phyloP scores from a whole-genome alignment of 768 basidiomycete species.

The Brasilioporus rufonigricans region DNA sequence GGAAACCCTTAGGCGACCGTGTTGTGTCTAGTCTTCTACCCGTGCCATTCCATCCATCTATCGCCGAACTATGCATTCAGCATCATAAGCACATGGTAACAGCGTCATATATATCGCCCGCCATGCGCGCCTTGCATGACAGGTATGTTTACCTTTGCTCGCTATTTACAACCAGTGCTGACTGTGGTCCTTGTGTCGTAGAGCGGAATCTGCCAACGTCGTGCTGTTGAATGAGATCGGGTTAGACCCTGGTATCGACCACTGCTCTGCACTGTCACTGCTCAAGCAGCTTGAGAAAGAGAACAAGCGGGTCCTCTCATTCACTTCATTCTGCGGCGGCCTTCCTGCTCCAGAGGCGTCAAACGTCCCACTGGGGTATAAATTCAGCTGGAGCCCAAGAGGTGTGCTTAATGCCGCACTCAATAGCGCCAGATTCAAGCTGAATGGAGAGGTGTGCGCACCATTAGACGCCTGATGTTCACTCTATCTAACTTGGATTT shows the following conservation, averaged over 20 bases:
- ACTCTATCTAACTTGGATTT: neutral
- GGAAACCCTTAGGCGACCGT: neutral
- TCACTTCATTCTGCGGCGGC: slow-evolving; percentile 91
- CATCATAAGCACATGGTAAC: slow-evolving; percentile 79
- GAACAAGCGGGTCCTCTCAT: slow-evolving; percentile 61
- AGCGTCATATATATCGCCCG: slow-evolving; percentile 83
- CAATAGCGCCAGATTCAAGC: slow-evolving; percentile 66
- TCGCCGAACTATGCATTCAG: slow-evolving; percentile 73
- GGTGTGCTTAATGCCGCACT: slow-evolving; percentile 81
- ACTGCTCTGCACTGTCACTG: slow-evolving; percentile 79
- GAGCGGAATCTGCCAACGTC: slow-evolving; percentile 61
- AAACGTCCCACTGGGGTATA: slow-evolving; percentile 77
- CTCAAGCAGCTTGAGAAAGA: slow-evolving; percentile 49
- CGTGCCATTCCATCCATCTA: slow-evolving; percentile 62
- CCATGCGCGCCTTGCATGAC: slow-evolving; percentile 65
- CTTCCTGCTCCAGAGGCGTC: slow-evolving; percentile 69
- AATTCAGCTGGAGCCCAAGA: slow-evolving; percentile 91
- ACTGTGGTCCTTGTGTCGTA: slow-evolving; percentile 19
- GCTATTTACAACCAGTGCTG: neutral
- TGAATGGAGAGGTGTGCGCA: slow-evolving; percentile 50
- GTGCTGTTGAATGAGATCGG: slow-evolving; percentile 88
- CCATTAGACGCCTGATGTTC: neutral
- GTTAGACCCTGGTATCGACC: slow-evolving; percentile 87
- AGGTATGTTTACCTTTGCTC: slow-evolving; percentile 41
- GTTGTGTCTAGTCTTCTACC: slow-evolving; percentile 65